Percentiles rank a stretch among this genome's conserved stretches.
These are phyloP conservation scores for Aspergillus pseudoterreus DNA, from an alignment of 2,329 filamentous ascomycete genomes.

Conservation along the genomic window DNA sequence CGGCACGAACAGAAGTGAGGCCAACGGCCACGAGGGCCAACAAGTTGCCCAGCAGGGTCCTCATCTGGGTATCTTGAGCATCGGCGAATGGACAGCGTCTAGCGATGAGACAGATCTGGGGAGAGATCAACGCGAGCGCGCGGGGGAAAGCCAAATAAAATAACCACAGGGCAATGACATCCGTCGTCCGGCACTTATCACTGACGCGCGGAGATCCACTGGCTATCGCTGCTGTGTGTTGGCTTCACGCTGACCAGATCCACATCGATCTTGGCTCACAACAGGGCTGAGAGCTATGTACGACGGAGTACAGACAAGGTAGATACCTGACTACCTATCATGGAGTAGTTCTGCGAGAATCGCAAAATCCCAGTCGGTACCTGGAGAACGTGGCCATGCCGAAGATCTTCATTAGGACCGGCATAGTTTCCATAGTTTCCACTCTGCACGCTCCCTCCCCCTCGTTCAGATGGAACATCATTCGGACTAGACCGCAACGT, in stretches of 20 bases:
- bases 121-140: neutral
- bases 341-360: no score
- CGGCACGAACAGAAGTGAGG: slow-evolving; percentile 6
- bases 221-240: neutral
- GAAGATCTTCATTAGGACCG: no score
- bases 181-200: neutral
- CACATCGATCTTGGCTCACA: neutral
- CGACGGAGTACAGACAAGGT: no score
- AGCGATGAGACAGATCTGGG: neutral
- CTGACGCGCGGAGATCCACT: neutral
- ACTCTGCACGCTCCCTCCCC: no score
- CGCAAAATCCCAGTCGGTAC: no score
- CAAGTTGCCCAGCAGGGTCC: slow-evolving; percentile 2
- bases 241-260: neutral
- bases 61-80: neutral
- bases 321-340: neutral
- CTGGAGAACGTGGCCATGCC: no score
- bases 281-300: neutral
- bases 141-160: no score
- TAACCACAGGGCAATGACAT: neutral
- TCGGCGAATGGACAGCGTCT: neutral
- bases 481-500: no score
- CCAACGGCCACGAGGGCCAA: slow-evolving; percentile 5
- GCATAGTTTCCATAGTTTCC: no score
- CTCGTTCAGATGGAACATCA: no score